Evolutionary conservation across 2,329 filamentous ascomycete genomes (phyloP).

Genomic region (Dactylellina haptotyla): DNA sequence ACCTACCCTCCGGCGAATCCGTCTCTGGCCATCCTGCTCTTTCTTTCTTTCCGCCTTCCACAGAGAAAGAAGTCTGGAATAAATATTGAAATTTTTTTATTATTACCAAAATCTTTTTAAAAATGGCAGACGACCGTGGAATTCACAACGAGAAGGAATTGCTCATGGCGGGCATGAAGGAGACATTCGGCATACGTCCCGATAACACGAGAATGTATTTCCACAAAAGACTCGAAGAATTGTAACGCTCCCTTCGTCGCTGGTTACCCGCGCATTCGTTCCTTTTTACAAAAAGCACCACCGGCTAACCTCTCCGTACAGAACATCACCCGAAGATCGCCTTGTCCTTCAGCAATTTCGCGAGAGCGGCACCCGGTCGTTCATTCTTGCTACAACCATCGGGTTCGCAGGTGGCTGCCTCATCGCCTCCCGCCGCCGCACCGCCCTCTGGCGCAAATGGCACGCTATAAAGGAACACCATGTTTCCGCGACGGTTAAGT

Average conservation of each 20-base stretch:
- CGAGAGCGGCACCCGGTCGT: neutral
- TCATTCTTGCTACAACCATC: neutral
- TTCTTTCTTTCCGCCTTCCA: no score
- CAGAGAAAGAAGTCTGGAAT: no score
- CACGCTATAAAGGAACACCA: neutral
- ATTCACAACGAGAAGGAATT: neutral
- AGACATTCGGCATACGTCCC: neutral
- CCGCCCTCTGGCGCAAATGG: neutral
- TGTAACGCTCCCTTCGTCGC: neutral
- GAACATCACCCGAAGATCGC: slow-evolving; percentile 10
- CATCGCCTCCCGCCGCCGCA: slow-evolving; percentile 14
- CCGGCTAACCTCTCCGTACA: neutral
- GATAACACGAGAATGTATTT: neutral
- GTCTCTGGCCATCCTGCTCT: no score
- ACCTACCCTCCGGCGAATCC: no score
- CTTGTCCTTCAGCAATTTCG: neutral
- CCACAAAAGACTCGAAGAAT: neutral
- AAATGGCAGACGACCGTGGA: no score
- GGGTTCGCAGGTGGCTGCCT: slow-evolving; percentile 7
- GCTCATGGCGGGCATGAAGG: neutral
- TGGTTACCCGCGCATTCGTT: no score
- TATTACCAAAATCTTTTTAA: no score
- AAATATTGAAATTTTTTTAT: no score
- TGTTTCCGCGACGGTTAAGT: neutral
- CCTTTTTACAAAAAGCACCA: neutral